These are phyloP conservation scores for Ceratobasidium theobromae DNA, from an alignment of 1,284 basidiomycete genomes.

Conservation along the genomic window DNA sequence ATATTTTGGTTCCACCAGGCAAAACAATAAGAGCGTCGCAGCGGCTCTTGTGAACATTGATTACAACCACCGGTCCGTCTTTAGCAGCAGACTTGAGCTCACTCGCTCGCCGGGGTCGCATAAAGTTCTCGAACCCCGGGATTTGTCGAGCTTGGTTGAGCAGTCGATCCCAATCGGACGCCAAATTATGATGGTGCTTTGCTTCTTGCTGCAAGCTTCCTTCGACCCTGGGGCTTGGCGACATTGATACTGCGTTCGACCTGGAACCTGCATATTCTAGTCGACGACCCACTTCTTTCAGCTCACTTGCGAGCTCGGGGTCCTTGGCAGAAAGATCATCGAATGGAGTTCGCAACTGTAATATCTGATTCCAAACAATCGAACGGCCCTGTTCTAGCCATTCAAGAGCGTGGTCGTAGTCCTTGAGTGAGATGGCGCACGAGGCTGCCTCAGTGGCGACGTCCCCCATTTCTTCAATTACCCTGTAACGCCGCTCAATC, in stretches of 20 bases:
- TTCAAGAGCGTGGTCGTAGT: neutral
- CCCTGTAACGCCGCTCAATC: neutral
- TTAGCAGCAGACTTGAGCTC: neutral
- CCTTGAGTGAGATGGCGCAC: neutral
- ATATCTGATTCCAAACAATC: neutral
- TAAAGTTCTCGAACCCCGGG: conserved; percentile 3
- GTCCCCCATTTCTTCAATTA: neutral
- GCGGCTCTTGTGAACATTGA: conserved; percentile 11
- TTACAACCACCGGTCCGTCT: neutral
- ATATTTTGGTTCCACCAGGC: too few species aligned
- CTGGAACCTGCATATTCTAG: neutral
- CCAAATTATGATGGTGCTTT: neutral
- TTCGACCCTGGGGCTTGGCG: neutral
- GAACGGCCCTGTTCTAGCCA: neutral
- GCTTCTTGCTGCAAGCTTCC: neutral
- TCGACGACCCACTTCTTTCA: neutral
- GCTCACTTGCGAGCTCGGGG: neutral
- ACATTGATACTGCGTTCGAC: neutral
- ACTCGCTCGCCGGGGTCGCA: neutral
- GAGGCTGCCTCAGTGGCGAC: neutral
- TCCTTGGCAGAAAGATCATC: neutral
- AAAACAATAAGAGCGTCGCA: conserved; percentile 20
- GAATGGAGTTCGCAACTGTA: neutral
- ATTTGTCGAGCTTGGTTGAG: neutral
- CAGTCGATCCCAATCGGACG: neutral